A percentile compares a stretch with the other conserved stretches of the same genome.
Evolutionary conservation across 2,329 filamentous ascomycete species (phyloP).

Genomic region (Ceratocystis huliohia): DNA sequence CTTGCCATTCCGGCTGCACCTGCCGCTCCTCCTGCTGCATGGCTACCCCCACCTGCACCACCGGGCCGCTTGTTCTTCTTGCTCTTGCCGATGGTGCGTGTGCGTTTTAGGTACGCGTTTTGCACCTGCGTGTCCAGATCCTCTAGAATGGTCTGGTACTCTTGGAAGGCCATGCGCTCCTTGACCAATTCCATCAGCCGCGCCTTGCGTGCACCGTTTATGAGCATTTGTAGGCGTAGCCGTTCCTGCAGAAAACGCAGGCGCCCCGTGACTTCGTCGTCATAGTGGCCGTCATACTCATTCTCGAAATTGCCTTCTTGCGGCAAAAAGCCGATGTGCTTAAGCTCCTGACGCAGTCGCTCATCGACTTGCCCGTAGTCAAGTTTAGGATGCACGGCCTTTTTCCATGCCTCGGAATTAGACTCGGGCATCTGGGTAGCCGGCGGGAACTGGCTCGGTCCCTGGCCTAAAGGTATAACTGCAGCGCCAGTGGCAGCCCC

Average conservation of each 20-base stretch:
- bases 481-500: background rate
- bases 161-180: constrained; percentile 89
- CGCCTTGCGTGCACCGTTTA: constrained; percentile 83
- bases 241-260: constrained; percentile 73
- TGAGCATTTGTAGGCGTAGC: constrained; percentile 67
- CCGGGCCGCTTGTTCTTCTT: constrained; percentile 78
- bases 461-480: background rate
- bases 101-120: constrained; percentile 88
- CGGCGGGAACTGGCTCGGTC: constrained; percentile 39
- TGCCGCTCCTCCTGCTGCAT: constrained; percentile 43
- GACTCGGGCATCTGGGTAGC: constrained; percentile 73
- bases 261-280: constrained; percentile 87
- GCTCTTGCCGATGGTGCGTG: constrained; percentile 82
- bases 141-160: constrained; percentile 92
- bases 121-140: constrained; percentile 93
- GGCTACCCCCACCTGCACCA: constrained; percentile 59
- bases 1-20: constrained; percentile 50
- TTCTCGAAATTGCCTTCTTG: constrained; percentile 45
- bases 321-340: constrained; percentile 77
- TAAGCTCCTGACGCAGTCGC: constrained; percentile 78
- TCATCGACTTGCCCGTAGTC: constrained; percentile 83
- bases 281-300: constrained; percentile 79
- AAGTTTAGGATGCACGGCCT: constrained; percentile 58
- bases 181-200: constrained; percentile 76
- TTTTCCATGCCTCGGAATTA: constrained; percentile 63